A percentile compares a stretch with the other conserved stretches of the same genome.
phyloP scores from a whole-genome alignment of 495 filamentous ascomycete genomes.

The Xylaria scruposa region DNA sequence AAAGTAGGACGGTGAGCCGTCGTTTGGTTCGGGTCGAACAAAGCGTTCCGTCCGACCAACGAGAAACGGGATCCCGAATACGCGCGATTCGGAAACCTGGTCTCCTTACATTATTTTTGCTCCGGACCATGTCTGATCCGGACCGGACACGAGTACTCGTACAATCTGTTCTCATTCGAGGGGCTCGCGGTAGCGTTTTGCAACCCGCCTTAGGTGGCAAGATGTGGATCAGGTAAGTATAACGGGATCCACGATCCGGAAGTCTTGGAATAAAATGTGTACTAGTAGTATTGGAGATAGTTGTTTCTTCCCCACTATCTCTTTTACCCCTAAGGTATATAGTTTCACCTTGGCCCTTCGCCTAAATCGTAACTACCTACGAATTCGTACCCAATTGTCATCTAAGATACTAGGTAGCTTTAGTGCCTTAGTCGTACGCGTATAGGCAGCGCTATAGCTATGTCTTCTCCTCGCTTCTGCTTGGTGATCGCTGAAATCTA shows the following conservation, averaged over 20 bases:
- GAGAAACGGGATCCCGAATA: neutral
- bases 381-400: neutral
- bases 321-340: neutral
- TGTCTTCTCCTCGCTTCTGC: neutral
- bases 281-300: neutral
- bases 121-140: neutral
- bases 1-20: constrained; percentile 6
- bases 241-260: neutral
- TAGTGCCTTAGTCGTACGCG: neutral
- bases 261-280: neutral
- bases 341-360: neutral
- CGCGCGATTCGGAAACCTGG: neutral
- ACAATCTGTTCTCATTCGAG: neutral
- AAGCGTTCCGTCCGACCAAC: neutral
- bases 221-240: neutral
- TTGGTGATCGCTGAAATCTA: neutral
- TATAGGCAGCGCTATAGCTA: neutral
- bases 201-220: neutral
- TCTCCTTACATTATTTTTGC: neutral
- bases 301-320: neutral
- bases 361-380: no score
- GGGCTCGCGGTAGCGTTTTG: neutral
- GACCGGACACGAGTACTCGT: constrained; percentile 1
- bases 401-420: neutral
- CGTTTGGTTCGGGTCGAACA: neutral